A percentile compares a stretch with the other conserved stretches of the same genome.
Evolutionary conservation across 148 eudicot genomes (phyloP).

Genomic region (Agrostemma githago): DNA sequence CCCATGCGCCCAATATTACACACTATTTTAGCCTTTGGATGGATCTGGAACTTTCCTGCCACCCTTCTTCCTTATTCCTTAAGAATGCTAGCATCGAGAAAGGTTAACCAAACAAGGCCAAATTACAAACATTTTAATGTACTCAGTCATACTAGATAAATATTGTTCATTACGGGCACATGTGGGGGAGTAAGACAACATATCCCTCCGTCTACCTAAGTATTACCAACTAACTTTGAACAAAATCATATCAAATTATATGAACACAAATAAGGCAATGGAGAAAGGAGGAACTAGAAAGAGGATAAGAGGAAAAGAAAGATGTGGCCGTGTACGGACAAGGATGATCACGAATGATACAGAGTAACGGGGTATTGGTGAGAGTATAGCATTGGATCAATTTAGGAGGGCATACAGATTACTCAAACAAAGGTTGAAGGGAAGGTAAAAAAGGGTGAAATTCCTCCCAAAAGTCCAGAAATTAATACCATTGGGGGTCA

Average conservation of each 20-base stretch:
- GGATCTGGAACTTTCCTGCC: not conserved
- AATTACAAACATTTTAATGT: not conserved
- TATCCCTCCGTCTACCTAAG: not conserved
- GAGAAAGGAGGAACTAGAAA: not conserved
- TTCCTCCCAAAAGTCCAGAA: not conserved
- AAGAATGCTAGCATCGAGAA: not conserved
- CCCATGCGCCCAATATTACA: not conserved
- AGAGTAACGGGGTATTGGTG: not conserved
- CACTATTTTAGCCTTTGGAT: slow-evolving; percentile 8
- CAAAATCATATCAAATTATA: not conserved
- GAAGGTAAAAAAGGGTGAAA: not conserved
- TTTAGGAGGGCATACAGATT: too few species aligned
- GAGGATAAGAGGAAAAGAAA: not conserved
- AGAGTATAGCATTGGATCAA: not conserved
- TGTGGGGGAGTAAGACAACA: not conserved
- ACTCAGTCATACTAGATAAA: not conserved
- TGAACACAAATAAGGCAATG: not conserved
- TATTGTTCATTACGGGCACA: not conserved
- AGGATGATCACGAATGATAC: not conserved
- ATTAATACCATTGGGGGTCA: not conserved
- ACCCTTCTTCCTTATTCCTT: not conserved
- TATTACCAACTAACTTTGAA: not conserved
- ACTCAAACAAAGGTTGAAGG: not conserved
- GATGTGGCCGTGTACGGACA: not conserved
- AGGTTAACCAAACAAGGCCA: not conserved